Conservation (phyloP, 108 stramenopile genomes). For the Nannochloropsis gaditana region DNA sequence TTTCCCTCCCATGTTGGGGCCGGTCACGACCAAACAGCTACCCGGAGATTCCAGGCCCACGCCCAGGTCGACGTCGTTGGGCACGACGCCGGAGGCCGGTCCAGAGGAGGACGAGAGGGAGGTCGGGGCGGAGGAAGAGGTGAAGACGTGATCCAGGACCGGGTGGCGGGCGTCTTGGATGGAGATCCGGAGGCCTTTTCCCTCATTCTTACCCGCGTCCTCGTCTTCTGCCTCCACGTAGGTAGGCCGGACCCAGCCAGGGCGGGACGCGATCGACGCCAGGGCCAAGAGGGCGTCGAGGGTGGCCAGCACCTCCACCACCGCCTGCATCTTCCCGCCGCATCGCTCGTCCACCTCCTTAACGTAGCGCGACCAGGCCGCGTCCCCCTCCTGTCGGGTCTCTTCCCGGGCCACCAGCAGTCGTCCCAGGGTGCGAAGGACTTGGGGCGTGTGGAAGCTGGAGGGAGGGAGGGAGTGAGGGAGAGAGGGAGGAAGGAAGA, state of each 20-base stretch:
- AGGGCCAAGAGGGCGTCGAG: constrained; percentile 40
- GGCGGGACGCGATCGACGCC: constrained; percentile 29
- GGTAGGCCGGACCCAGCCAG: constrained; percentile 36
- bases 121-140: neutral
- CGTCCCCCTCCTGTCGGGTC: constrained; percentile 35
- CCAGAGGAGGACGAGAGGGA: neutral
- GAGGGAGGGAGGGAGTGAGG: neutral
- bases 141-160: constrained; percentile 38
- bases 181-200: constrained; percentile 24
- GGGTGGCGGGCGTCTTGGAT: constrained; percentile 34
- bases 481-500: neutral
- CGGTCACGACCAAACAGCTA: constrained; percentile 45
- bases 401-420: constrained; percentile 36
- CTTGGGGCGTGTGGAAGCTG: constrained; percentile 41
- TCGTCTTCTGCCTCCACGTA: neutral
- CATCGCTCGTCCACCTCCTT: constrained; percentile 33
- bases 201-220: neutral
- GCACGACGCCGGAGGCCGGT: constrained; percentile 21
- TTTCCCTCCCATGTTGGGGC: constrained; percentile 52
- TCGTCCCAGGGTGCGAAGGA: constrained; percentile 18
- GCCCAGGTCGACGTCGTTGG: constrained; percentile 42
- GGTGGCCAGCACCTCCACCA: constrained; percentile 29
- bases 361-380: constrained; percentile 25
- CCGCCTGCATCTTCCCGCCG: constrained; percentile 21
- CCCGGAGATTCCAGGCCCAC: neutral